phyloP scores from a whole-genome alignment of 2,329 filamentous ascomycete species.

The Epichloe scottii region DNA sequence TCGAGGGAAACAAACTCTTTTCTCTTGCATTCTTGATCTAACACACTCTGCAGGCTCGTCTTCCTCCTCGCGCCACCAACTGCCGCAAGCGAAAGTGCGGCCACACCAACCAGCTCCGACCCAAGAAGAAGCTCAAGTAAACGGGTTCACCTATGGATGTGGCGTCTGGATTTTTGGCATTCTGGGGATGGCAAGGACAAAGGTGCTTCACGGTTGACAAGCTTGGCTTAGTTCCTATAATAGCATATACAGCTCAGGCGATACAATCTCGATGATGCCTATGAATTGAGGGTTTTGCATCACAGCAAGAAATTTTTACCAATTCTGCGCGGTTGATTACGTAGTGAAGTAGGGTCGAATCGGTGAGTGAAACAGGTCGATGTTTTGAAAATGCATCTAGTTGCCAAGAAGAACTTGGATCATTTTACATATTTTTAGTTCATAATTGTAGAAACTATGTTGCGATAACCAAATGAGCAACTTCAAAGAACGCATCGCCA shows the following conservation, averaged over 20 bases:
- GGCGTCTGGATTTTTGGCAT: conserved; percentile 33
- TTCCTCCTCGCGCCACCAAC: conserved; percentile 98
- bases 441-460: too few relatives aligned
- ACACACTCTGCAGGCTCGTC: conserved; percentile 47
- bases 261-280: conserved; percentile 26
- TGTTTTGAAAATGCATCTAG: too few relatives aligned
- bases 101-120: conserved; percentile 99
- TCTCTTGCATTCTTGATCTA: conserved; percentile 1
- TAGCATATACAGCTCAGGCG: conserved; percentile 27
- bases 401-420: too few relatives aligned
- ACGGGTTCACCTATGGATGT: conserved; percentile 27
- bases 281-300: conserved; percentile 11
- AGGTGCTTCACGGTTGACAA: conserved; percentile 23
- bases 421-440: too few relatives aligned
- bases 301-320: not conserved
- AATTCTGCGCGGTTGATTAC: too few relatives aligned
- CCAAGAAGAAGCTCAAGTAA: conserved; percentile 99
- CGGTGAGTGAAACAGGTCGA: too few relatives aligned
- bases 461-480: too few relatives aligned
- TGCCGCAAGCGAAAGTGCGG: conserved; percentile 99
- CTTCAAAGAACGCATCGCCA: too few relatives aligned
- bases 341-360: too few relatives aligned
- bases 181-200: conserved; percentile 24
- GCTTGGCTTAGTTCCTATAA: conserved; percentile 27
- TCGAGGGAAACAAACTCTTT: not conserved